Conservation (phyloP, 345 rosid species). For the Salix dunnii region DNA sequence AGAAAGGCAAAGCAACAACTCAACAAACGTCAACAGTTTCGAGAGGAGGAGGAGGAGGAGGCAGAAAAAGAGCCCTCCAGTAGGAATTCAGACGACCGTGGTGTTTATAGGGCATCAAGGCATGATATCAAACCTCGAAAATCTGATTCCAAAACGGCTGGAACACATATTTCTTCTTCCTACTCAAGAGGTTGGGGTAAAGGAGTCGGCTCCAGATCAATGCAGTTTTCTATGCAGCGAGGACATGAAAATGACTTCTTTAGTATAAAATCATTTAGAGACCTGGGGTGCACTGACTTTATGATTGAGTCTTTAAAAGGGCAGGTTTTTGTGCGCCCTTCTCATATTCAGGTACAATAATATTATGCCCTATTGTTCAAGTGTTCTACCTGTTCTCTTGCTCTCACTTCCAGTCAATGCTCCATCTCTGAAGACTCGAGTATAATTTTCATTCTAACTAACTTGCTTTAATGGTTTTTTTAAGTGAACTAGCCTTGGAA, state of each 20-base stretch:
- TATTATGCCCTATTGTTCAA: background rate
- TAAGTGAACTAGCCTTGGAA: background rate
- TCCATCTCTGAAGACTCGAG: background rate
- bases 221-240: conserved; percentile 24
- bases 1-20: conserved; percentile 37
- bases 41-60: conserved; percentile 10
- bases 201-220: conserved; percentile 28
- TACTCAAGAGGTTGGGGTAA: conserved; percentile 46
- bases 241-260: conserved; percentile 53
- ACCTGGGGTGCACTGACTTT: conserved; percentile 66
- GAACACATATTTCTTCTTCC: conserved; percentile 8
- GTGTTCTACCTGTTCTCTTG: background rate
- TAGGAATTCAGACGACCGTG: conserved; percentile 1
- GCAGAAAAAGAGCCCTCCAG: conserved; percentile 5
- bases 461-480: background rate
- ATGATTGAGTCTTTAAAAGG: conserved; percentile 62
- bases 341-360: conserved; percentile 69
- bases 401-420: background rate
- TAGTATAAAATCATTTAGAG: conserved; percentile 63
- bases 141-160: conserved; percentile 23
- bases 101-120: background rate
- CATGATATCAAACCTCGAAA: conserved; percentile 6
- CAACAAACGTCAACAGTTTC: conserved; percentile 19
- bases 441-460: background rate
- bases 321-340: conserved; percentile 61